Base-by-base conservation (phyloP, 2,329 filamentous ascomycete species). In the Dothistroma pini region DNA sequence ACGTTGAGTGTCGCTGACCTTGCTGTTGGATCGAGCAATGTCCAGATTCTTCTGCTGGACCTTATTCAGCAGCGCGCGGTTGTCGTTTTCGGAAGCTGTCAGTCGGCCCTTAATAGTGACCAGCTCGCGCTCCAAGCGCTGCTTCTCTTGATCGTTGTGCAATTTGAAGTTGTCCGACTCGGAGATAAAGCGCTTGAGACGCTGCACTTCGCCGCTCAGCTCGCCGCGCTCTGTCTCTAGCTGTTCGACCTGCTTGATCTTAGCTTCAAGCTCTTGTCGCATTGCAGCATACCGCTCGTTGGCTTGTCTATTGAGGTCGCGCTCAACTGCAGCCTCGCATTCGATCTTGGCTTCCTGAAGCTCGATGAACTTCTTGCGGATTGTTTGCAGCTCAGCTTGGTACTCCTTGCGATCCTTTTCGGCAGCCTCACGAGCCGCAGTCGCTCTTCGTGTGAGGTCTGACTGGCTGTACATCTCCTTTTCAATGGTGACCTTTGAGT, bases 381-480 rank as follows among this genome's bases (percentile, higher is more conserved):
- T 82, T 66, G 83, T 87, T 63, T 91, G 89, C 55, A 97, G 87
- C 72, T 97, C 93, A 38, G 85, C 83, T 60, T 96, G 91, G 49
- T 95, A 89, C 58, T 96, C 91, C 71, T 96, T 95, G 2, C 93
- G 89, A 71, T 96, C 91, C 66, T 89, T 86, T 73, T 99, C 93
- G 0, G 91, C 91, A 5, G 86, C 85, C 5, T 87, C 83, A 34
- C 91, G 86, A 52, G 90, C 89, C 74, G 96, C 92, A 67, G 89
- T 91, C 11, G 92, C 90, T 58, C 93, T 86, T 41, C 95, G 87
- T 51, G 97, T 84, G 11, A 90, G 89, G 72, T 99, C 93, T 75
- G 97, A 93, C 72, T 97, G 93, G 5, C 90, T 89, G 73, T 97
- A 97, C 74, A 99, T 88, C 76, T 97, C 93, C 75, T 97, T 97